phyloP scores from a whole-genome alignment of 2,329 filamentous ascomycete species.

The Dryadomyces quercus-mongolicae region DNA sequence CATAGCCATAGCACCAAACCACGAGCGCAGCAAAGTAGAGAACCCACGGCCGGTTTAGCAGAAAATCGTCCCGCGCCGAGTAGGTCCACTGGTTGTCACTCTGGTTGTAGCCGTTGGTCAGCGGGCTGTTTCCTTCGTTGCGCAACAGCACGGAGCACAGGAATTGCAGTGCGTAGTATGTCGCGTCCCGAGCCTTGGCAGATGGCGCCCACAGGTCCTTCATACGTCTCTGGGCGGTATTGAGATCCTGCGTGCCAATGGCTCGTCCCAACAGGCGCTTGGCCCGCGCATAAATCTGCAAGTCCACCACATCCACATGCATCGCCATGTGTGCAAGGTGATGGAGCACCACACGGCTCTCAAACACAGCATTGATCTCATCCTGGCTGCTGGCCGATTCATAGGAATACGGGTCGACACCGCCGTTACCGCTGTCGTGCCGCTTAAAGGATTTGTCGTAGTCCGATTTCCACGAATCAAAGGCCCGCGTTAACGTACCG shows the following conservation, averaged over 20 bases:
- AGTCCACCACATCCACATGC: conserved; percentile 95
- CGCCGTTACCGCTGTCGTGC: conserved; percentile 24
- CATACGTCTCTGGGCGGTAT: conserved; percentile 69
- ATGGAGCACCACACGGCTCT: conserved; percentile 80
- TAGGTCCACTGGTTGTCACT: conserved; percentile 34
- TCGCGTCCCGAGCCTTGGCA: conserved; percentile 78
- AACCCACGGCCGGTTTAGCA: conserved; percentile 90
- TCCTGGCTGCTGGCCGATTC: conserved; percentile 39
- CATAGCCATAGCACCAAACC: conserved; percentile 91
- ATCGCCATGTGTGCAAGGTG: conserved; percentile 96
- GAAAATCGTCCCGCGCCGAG: conserved; percentile 73
- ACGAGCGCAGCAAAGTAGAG: conserved; percentile 86
- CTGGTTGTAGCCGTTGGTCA: conserved; percentile 18
- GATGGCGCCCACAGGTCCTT: conserved; percentile 81
- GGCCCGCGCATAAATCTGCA: conserved; percentile 87
- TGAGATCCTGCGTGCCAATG: conserved; percentile 73
- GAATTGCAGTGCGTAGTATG: conserved; percentile 85
- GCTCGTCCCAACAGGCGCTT: conserved; percentile 73
- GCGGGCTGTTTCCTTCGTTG: conserved; percentile 29
- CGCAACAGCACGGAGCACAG: conserved; percentile 71
- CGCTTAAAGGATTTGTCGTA: conserved; percentile 73
- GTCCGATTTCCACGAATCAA: conserved; percentile 86
- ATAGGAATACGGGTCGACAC: conserved; percentile 41
- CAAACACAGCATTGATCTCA: conserved; percentile 56
- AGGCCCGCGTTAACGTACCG: conserved; percentile 70